phyloP scores from a whole-genome alignment of 441 rosid genomes.

The Euphorbia schlechtendalii region DNA sequence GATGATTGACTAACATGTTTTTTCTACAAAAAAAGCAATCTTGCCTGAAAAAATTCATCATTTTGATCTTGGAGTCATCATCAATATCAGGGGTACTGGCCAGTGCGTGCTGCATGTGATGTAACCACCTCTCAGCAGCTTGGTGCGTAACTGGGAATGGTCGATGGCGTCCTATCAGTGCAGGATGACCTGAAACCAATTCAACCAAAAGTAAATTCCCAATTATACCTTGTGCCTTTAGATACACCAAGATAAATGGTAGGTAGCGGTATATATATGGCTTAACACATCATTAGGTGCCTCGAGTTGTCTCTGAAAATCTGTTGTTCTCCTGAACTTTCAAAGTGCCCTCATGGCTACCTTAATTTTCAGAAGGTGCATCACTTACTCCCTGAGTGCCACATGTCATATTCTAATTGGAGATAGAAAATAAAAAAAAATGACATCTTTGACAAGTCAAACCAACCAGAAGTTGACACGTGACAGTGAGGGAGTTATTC shows the following conservation, averaged over 20 bases:
- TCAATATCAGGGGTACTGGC: conserved; percentile 62
- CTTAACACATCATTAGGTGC: no score
- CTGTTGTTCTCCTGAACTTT: no score
- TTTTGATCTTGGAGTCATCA: conserved; percentile 56
- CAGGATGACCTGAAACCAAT: conserved; percentile 65
- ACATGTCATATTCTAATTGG: no score
- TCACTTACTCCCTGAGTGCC: no score
- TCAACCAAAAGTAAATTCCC: conserved; percentile 3
- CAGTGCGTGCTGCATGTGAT: conserved; percentile 78
- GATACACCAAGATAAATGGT: background rate
- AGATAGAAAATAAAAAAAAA: no score
- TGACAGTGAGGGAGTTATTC: no score
- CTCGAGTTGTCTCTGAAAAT: no score
- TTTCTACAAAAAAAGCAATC: background rate
- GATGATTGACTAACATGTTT: background rate
- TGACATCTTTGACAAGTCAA: no score
- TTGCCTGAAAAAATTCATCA: conserved; percentile 89
- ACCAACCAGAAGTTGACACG: no score
- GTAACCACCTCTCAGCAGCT: conserved; percentile 92
- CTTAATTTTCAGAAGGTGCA: no score
- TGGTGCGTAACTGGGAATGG: conserved; percentile 79
- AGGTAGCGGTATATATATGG: no score
- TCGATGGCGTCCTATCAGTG: conserved; percentile 78
- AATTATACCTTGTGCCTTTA: background rate
- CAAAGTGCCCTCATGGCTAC: no score